These are phyloP conservation scores for Sporothrix variecibatus DNA, from an alignment of 2,329 filamentous ascomycete genomes.

Conservation along the genomic window DNA sequence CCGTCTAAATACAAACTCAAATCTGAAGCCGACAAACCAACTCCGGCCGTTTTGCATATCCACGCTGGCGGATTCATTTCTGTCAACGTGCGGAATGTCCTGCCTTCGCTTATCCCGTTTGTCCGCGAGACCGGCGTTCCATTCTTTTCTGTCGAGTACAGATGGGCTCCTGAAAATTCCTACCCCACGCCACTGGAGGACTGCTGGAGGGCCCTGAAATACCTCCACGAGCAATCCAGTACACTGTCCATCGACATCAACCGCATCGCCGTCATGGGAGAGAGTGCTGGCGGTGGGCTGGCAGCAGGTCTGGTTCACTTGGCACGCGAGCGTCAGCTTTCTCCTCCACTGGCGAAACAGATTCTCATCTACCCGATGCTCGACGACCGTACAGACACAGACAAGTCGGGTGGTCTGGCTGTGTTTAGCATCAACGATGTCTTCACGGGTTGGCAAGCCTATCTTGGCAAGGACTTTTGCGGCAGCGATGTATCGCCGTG, in stretches of 20 bases:
- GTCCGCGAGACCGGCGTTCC: neutral
- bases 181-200: neutral
- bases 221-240: neutral
- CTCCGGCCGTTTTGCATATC: neutral
- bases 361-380: constrained; percentile 18
- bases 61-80: neutral
- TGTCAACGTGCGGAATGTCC: neutral
- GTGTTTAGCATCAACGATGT: neutral
- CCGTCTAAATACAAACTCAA: neutral
- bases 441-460: neutral
- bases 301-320: neutral
- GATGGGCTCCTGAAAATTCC: neutral
- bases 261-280: neutral
- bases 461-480: neutral
- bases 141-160: neutral
- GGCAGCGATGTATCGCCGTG: neutral
- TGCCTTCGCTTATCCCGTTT: neutral
- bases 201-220: neutral
- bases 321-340: neutral
- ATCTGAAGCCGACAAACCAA: too few species aligned
- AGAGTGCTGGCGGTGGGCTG: constrained; percentile 15
- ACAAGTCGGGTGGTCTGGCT: neutral
- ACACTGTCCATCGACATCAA: neutral
- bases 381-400: neutral
- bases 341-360: neutral